These are phyloP conservation scores for Raffaelea albimanens DNA, from an alignment of 2,329 filamentous ascomycete genomes.

Conservation along the genomic window DNA sequence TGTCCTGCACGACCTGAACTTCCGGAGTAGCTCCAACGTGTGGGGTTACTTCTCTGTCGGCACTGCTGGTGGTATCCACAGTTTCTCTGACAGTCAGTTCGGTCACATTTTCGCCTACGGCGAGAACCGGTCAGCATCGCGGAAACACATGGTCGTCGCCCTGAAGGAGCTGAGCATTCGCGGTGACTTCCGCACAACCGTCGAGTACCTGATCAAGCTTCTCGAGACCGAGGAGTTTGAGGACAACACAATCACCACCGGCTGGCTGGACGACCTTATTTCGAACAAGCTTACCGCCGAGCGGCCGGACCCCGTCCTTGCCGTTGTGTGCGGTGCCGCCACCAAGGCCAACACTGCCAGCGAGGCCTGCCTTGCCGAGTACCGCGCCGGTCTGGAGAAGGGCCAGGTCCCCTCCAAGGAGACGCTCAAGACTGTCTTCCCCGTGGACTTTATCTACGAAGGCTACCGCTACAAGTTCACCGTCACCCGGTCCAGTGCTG, in stretches of 20 bases:
- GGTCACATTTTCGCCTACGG: slow-evolving; percentile 99
- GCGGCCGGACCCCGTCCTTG: slow-evolving; percentile 84
- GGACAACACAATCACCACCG: slow-evolving; percentile 97
- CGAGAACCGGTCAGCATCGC: slow-evolving; percentile 89
- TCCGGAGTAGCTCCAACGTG: slow-evolving; percentile 95
- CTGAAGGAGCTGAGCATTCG: slow-evolving; percentile 98
- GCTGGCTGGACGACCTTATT: slow-evolving; percentile 97
- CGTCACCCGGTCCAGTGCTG: slow-evolving; percentile 78
- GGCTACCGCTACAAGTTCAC: slow-evolving; percentile 97
- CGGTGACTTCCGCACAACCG: slow-evolving; percentile 96
- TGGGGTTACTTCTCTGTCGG: slow-evolving; percentile 99
- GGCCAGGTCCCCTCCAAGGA: slow-evolving; percentile 96
- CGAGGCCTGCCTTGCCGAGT: slow-evolving; percentile 79
- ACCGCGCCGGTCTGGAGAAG: slow-evolving; percentile 83
- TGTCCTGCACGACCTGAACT: slow-evolving; percentile 98
- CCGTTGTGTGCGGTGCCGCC: slow-evolving; percentile 90
- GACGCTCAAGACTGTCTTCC: slow-evolving; percentile 94
- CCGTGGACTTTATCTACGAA: slow-evolving; percentile 97
- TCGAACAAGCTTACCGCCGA: slow-evolving; percentile 96
- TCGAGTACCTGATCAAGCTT: slow-evolving; percentile 98
- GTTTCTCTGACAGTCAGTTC: slow-evolving; percentile 97
- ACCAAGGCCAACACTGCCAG: slow-evolving; percentile 94
- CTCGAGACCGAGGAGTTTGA: slow-evolving; percentile 97
- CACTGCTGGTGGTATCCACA: slow-evolving; percentile 94
- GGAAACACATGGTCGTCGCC: slow-evolving; percentile 98